phyloP scores from a whole-genome alignment of 768 basidiomycete species.

The Leccinum truebloodii region DNA sequence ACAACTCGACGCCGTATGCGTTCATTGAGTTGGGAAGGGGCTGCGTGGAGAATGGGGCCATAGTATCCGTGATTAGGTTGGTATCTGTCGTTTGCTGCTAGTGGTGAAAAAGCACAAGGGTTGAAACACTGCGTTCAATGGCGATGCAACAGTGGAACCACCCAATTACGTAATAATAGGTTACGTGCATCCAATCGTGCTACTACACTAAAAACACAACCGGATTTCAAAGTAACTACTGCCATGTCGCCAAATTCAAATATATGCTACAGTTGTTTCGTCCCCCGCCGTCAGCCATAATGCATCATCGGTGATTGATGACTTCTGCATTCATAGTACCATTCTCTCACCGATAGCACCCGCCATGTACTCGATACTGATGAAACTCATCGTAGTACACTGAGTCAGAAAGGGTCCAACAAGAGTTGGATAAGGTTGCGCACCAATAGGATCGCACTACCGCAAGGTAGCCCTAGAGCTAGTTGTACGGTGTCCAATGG shows the following conservation, averaged over 20 bases:
- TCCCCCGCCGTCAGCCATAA: no score
- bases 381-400: no score
- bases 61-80: slow-evolving; percentile 20
- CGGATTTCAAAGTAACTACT: slow-evolving; percentile 11
- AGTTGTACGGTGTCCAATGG: no score
- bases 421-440: no score
- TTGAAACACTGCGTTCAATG: background rate
- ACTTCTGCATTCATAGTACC: background rate
- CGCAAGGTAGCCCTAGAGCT: no score
- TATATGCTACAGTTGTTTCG: no score
- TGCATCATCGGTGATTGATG: no score
- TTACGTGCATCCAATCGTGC: no score
- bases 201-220: slow-evolving; percentile 1
- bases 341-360: no score
- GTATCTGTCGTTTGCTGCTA: slow-evolving; percentile 4
- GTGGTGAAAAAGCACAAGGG: background rate
- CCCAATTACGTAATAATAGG: background rate
- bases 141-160: background rate
- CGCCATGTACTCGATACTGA: no score
- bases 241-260: slow-evolving; percentile 6
- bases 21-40: slow-evolving; percentile 28
- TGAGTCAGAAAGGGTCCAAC: no score
- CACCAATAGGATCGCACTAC: no score
- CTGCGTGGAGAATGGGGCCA: slow-evolving; percentile 31
- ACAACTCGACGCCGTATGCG: slow-evolving; percentile 8